Base-by-base conservation (phyloP, 345 rosid species). In the Gossypium arboreum region DNA sequence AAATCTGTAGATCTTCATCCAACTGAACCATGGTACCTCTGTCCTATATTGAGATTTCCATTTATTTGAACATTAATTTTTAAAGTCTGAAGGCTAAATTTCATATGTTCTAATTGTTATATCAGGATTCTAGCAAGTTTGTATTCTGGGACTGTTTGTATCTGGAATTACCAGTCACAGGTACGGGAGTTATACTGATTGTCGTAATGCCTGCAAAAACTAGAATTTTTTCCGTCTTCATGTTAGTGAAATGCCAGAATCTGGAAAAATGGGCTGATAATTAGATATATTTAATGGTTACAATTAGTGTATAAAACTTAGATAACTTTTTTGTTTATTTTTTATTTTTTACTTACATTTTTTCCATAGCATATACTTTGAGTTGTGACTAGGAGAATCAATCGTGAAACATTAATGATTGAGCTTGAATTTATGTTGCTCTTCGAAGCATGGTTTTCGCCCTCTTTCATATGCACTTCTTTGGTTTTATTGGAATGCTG, bases 131-230 rank as follows among this genome's bases (percentile, higher is more conserved):
- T 91, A 39, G 81, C 87, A 67, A 86, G 92, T 81, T 83, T 91
- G 85, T 76, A 89, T 74, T 81, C 96, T 7, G 95, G 95, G 80
- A 89, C 85, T 57, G 81, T 91, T 73, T 82, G 88, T 78, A 85
- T 91, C 71, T 91, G 90, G 93, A 89, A 89, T 82, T 89, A 87
- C 86, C 87, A 87, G 84, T 86, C 98, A 47, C 99, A 93, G 97
- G 99, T 93, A 86, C 27, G 84, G 61, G 78, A 16, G 22, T 68
- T 50, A 48, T 68, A 25, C 54, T 50, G 58, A 68, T 25, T 50
- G 61, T 57, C 0, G 29, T 57, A 20, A 57, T 57, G 61, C 15
- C 29, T 22, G 41, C 17, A 6, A 24, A 24, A 68, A 47, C 12
- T 47, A 68, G 12, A 68, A 16, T 50, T 47, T 24, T 45, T 1